Evolutionary conservation across 2,329 filamentous ascomycete species (phyloP).

Genomic region (Aspergillus sp.): DNA sequence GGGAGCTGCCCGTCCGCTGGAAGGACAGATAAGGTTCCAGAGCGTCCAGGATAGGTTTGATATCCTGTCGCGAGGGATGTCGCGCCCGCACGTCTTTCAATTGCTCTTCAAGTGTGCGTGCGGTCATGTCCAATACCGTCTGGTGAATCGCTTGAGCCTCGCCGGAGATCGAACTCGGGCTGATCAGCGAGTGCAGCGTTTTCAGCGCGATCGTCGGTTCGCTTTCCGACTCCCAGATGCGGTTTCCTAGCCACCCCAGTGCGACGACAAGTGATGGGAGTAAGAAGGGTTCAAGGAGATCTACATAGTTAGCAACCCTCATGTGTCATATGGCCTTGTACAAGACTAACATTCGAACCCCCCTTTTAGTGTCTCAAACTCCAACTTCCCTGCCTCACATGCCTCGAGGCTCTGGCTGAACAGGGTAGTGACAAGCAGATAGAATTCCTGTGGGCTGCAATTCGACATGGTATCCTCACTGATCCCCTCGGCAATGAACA

Average conservation of each 20-base stretch:
- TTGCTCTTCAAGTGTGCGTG: constrained; percentile 43
- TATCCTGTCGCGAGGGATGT: constrained; percentile 44
- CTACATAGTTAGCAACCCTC: constrained; percentile 23
- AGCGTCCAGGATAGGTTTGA: constrained; percentile 45
- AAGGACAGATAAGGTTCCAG: constrained; percentile 46
- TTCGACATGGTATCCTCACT: constrained; percentile 57
- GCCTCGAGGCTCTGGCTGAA: constrained; percentile 55
- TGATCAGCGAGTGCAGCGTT: constrained; percentile 50
- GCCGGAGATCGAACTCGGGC: constrained; percentile 48
- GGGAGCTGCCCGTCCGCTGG: constrained; percentile 40
- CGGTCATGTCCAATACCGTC: constrained; percentile 51
- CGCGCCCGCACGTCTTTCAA: constrained; percentile 44
- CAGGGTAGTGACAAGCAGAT: constrained; percentile 53
- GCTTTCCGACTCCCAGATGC: constrained; percentile 44
- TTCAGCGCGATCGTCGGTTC: constrained; percentile 47
- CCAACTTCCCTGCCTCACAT: constrained; percentile 47
- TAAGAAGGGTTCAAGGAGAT: constrained; percentile 56
- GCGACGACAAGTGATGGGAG: constrained; percentile 54
- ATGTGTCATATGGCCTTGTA: not conserved
- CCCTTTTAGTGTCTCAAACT: constrained; percentile 51
- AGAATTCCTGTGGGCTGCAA: constrained; percentile 58
- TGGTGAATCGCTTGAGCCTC: constrained; percentile 55
- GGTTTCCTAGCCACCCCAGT: constrained; percentile 51
- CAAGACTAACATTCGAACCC: constrained; percentile 51
- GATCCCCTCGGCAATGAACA: constrained; percentile 56